A percentile compares a stretch with the other conserved stretches of the same genome.
phyloP scores from a whole-genome alignment of 768 basidiomycete species.

The Melanogaster broomeanus region DNA sequence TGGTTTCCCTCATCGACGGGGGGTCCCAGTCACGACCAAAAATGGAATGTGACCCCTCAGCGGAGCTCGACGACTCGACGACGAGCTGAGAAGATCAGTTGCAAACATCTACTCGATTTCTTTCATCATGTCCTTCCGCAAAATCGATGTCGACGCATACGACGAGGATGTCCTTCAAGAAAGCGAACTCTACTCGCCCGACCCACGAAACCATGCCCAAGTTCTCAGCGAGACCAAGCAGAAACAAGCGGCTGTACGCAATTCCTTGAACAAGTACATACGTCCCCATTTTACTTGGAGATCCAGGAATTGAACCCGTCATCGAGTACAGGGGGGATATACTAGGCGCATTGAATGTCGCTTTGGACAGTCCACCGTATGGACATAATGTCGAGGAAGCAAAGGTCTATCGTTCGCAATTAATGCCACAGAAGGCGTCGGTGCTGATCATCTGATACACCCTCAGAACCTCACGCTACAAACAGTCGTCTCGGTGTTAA shows the following conservation, averaged over 20 bases:
- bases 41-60: too few relatives aligned
- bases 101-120: constrained; percentile 33
- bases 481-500: constrained; percentile 84
- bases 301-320: not conserved
- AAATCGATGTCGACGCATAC: constrained; percentile 91
- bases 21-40: too few relatives aligned
- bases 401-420: too few relatives aligned
- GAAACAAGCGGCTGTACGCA: constrained; percentile 70
- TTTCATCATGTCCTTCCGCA: constrained; percentile 76
- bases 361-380: constrained; percentile 84
- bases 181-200: constrained; percentile 83
- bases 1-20: too few relatives aligned
- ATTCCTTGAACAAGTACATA: constrained; percentile 77
- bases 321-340: constrained; percentile 65
- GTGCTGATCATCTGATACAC: not conserved
- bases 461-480: constrained; percentile 74
- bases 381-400: constrained; percentile 87
- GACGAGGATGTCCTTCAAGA: constrained; percentile 91
- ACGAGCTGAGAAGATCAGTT: not conserved
- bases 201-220: constrained; percentile 75
- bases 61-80: too few relatives aligned
- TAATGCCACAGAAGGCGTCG: not conserved
- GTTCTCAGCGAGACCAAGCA: constrained; percentile 77
- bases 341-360: constrained; percentile 64
- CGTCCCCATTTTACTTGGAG: constrained; percentile 22